Base-by-base conservation (phyloP, 1,139 yeast species). In the Saccharomyces hybrid region DNA sequence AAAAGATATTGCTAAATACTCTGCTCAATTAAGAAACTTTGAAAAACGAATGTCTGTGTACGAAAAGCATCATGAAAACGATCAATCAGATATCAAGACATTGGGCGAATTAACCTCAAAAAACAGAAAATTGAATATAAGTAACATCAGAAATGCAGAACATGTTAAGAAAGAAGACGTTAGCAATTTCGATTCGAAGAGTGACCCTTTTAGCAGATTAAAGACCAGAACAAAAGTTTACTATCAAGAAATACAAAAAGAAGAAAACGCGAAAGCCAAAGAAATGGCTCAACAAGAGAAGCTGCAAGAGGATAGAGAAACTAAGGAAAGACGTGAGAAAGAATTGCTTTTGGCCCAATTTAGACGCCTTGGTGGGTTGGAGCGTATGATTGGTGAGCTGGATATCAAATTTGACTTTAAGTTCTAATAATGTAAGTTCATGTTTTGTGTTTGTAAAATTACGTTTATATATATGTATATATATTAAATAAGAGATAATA, bases 121-220 rank as follows among this genome's bases (percentile, higher is more conserved):
- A 64, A 93, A 93, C 70, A 81, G 96, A 68, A 86, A 83, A 64
- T 79, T 86, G 58, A 93, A 91, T 71, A 84, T 83, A 67, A 83
- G 83, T 51, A 83, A 82, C 54, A 83, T 90, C 59, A 82, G 96
- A 64, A 80, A 81, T 64, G 97, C 96, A 0, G 98, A 91, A 68
- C 73, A 83, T 52, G 76, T 78, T 5, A 86, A 81, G 59, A 77
- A 77, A 64, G 75, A 73, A 50, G 77, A 75, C 32, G 59, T 67
- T 12, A 68, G 67, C 24, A 68, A 66, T 48, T 77, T 79, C 53
- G 83, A 78, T 51, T 74, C 75, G 19, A 78, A 75, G 53, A 82
- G 86, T 7, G 95, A 93, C 73, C 98, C 99, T 34, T 93, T 93
- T 71, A 83, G 89, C 59, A 81, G 98, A 69, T 79, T 93, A 66